Conservation (phyloP, 805 yeast species). For the Spathaspora gorwiae region DNA sequence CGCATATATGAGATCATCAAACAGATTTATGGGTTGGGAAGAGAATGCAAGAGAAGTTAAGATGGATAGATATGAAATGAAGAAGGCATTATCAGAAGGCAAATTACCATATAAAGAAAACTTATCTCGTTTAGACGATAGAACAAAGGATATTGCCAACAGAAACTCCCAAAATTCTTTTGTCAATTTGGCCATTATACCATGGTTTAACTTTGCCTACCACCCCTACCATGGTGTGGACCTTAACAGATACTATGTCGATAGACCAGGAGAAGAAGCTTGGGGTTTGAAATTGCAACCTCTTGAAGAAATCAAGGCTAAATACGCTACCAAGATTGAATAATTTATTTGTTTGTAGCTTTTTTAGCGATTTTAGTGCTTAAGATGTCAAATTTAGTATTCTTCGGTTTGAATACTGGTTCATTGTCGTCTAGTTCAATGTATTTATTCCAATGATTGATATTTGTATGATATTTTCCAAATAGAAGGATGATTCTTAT, state of each 20-base stretch:
- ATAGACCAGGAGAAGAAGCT: conserved; percentile 53
- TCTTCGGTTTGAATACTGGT: too few species aligned
- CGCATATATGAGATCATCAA: conserved; percentile 63
- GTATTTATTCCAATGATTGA: too few species aligned
- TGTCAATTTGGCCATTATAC: conserved; percentile 54
- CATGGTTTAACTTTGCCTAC: conserved; percentile 77
- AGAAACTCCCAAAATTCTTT: conserved; percentile 74
- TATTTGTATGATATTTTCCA: too few species aligned
- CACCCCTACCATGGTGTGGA: conserved; percentile 84
- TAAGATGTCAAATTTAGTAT: too few species aligned
- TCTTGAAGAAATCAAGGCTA: conserved; percentile 42
- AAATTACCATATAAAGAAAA: conserved; percentile 66
- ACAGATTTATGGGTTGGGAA: conserved; percentile 72
- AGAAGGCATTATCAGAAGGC: conserved; percentile 59
- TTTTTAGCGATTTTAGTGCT: too few species aligned
- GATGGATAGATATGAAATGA: conserved; percentile 71
- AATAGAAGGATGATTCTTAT: too few species aligned
- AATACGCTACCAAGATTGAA: conserved; percentile 13
- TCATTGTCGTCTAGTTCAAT: too few species aligned
- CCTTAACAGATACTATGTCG: conserved; percentile 53
- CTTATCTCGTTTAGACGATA: conserved; percentile 48
- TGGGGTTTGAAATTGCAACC: conserved; percentile 55
- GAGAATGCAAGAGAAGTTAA: conserved; percentile 70
- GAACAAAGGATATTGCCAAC: conserved; percentile 70
- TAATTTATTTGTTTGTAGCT: too few species aligned